Evolutionary conservation across 371 early-diverging fungal species (phyloP).

Genomic region (Lichtheimia ornata): DNA sequence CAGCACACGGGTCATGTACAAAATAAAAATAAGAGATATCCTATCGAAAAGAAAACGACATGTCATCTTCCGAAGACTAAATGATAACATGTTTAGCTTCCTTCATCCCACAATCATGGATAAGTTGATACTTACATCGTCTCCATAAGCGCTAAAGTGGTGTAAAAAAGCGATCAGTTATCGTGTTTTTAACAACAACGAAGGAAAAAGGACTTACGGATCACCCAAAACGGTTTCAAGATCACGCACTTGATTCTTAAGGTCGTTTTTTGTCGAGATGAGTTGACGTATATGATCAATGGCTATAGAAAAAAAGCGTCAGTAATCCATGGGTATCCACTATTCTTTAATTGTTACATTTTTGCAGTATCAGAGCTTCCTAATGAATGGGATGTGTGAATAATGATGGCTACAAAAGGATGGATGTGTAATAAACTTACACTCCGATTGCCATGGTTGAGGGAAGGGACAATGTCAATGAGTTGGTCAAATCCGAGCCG

Average conservation of each 20-base stretch:
- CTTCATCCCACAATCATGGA: neutral
- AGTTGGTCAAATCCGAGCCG: conserved; percentile 82
- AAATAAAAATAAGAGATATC: neutral
- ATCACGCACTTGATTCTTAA: conserved; percentile 34
- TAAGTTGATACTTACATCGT: conserved; percentile 30
- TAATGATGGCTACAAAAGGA: neutral
- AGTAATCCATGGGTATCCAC: too few species aligned
- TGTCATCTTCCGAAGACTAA: conserved; percentile 44
- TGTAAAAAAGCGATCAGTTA: neutral
- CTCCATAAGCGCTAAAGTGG: conserved; percentile 29
- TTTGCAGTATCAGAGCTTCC: conserved; percentile 56
- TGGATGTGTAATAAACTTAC: conserved; percentile 20
- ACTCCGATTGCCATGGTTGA: conserved; percentile 63
- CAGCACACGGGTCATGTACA: too few species aligned
- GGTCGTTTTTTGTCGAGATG: conserved; percentile 32
- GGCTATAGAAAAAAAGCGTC: conserved; percentile 12
- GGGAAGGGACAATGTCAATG: conserved; percentile 77
- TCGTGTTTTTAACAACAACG: neutral
- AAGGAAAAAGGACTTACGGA: conserved; percentile 23
- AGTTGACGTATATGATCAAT: conserved; percentile 37
- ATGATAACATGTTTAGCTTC: neutral
- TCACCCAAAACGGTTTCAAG: conserved; percentile 30
- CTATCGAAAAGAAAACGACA: conserved; percentile 20
- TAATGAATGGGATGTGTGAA: neutral
- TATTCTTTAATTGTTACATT: conserved; percentile 35